A percentile compares a stretch with the other conserved stretches of the same genome.
Conservation (phyloP, 176 grass and related monocot species). For the Echinochloa phyllopogon region DNA sequence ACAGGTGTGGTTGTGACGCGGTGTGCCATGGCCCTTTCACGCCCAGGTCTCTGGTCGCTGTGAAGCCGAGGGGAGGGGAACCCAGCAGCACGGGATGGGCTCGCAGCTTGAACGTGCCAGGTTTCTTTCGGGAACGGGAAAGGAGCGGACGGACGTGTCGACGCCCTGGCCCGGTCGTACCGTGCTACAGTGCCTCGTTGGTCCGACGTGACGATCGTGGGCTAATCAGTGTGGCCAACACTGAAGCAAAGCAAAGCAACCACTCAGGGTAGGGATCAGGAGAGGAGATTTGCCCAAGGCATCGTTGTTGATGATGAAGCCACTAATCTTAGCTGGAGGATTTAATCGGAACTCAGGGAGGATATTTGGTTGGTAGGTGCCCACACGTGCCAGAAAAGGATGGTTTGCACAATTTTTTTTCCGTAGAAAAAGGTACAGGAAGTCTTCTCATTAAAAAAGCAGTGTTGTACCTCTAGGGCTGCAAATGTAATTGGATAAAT, state of each 20-base stretch:
- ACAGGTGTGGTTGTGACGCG: background rate
- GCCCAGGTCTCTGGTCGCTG: background rate
- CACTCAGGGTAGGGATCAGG: background rate
- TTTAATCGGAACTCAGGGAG: background rate
- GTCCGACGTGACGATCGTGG: constrained; percentile 28
- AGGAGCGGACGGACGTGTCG: constrained; percentile 33
- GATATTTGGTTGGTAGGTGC: background rate
- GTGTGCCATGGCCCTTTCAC: background rate
- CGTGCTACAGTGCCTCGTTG: constrained; percentile 28
- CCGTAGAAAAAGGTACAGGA: background rate
- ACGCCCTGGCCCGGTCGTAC: constrained; percentile 26
- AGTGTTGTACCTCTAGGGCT: background rate
- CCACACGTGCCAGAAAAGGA: background rate
- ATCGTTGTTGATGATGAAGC: background rate
- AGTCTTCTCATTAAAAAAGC: background rate
- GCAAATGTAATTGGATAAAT: background rate
- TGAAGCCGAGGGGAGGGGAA: background rate
- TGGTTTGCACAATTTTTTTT: background rate
- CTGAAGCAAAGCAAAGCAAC: constrained; percentile 13
- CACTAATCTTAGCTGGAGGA: background rate
- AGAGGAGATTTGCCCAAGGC: background rate
- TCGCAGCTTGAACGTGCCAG: constrained; percentile 24
- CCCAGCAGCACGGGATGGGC: background rate
- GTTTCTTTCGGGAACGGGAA: constrained; percentile 36
- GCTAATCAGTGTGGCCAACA: constrained; percentile 11